These are phyloP conservation scores for Sporothrix euskadiensis DNA, from an alignment of 2,329 filamentous ascomycete species.

Conservation along the genomic window DNA sequence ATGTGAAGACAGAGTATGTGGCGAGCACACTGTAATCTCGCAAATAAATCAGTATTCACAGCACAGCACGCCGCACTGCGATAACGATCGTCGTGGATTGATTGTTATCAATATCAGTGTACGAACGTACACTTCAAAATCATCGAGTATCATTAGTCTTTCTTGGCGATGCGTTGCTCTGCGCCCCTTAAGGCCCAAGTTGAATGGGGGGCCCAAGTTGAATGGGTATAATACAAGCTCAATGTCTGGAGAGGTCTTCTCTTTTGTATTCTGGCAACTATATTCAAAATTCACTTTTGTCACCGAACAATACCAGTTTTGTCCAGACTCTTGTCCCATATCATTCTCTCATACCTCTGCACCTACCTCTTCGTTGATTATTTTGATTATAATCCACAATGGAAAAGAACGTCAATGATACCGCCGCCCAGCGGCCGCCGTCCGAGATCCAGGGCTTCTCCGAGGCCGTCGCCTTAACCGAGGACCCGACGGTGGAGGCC, in stretches of 20 bases:
- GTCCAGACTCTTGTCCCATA: background rate
- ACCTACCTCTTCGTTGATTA: background rate
- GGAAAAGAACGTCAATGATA: background rate
- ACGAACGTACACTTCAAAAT: no score
- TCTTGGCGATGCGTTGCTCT: no score
- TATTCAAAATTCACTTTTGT: background rate
- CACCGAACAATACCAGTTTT: background rate
- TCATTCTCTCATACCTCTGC: background rate
- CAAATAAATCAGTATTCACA: background rate
- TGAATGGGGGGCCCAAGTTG: no score
- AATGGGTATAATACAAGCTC: background rate
- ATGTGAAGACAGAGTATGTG: background rate
- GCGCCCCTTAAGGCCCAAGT: no score
- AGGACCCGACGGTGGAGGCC: constrained; percentile 17
- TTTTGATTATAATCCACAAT: background rate
- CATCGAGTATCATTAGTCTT: no score
- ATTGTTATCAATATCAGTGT: background rate
- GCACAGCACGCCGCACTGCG: background rate
- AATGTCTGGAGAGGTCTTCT: background rate
- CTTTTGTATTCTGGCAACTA: background rate
- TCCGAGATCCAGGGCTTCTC: constrained; percentile 6
- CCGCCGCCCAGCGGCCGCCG: background rate
- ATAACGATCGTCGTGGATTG: background rate
- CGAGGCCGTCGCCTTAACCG: background rate
- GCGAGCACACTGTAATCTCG: background rate